Conservation (phyloP, 2,329 filamentous ascomycete genomes). For the Cladosporium cucumerinum region DNA sequence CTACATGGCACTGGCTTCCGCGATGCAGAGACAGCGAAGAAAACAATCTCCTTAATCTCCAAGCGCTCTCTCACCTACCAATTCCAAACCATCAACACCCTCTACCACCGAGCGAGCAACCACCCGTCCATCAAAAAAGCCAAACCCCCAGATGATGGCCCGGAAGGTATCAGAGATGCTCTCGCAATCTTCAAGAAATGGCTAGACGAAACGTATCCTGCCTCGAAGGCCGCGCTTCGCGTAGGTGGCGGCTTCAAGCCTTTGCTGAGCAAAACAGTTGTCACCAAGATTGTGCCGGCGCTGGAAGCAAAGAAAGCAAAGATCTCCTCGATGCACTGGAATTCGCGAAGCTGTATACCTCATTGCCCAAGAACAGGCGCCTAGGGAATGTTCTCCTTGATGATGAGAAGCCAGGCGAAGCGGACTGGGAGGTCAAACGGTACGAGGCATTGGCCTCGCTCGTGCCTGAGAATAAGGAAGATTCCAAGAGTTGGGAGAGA, state of each 20-base stretch:
- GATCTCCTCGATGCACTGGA: slow-evolving; percentile 20
- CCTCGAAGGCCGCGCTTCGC: slow-evolving; percentile 23
- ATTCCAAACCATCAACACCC: slow-evolving; percentile 34
- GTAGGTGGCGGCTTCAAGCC: slow-evolving; percentile 30
- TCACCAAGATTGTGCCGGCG: slow-evolving; percentile 21
- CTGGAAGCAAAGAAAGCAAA: slow-evolving; percentile 21
- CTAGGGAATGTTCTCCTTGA: slow-evolving; percentile 32
- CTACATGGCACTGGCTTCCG: slow-evolving; percentile 36
- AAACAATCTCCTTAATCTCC: slow-evolving; percentile 30
- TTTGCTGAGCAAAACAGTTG: slow-evolving; percentile 27
- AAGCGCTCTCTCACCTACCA: slow-evolving; percentile 32
- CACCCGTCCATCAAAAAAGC: slow-evolving; percentile 30
- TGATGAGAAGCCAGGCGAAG: slow-evolving; percentile 26
- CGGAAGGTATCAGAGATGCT: slow-evolving; percentile 26
- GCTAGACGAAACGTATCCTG: slow-evolving; percentile 32
- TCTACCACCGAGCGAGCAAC: slow-evolving; percentile 31
- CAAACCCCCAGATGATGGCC: neutral
- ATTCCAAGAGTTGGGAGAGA: slow-evolving; percentile 13
- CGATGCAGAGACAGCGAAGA: slow-evolving; percentile 26
- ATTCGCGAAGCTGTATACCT: slow-evolving; percentile 28
- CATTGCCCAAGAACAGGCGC: slow-evolving; percentile 27
- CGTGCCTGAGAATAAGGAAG: slow-evolving; percentile 25
- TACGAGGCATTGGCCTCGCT: slow-evolving; percentile 26
- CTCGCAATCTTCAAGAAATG: slow-evolving; percentile 30
- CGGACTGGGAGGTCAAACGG: slow-evolving; percentile 31